Conservation (phyloP, 1,139 yeast genomes). For the Protomyces lactucae-debilis region DNA sequence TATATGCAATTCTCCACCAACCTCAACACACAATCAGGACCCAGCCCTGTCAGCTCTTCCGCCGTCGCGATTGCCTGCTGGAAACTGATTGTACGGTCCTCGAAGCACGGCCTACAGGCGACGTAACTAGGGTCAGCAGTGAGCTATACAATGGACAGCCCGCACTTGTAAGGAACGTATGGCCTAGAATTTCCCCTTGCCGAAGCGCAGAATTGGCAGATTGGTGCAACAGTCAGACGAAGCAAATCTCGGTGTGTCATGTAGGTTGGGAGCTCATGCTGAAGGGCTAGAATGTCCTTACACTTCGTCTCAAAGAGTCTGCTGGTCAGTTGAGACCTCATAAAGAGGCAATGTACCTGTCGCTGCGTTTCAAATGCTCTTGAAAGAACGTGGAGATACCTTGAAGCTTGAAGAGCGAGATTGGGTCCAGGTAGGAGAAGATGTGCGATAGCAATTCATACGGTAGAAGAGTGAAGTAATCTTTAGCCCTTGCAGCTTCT, state of each 20-base stretch:
- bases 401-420: neutral
- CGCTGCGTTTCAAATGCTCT: neutral
- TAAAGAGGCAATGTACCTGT: neutral
- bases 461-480: neutral
- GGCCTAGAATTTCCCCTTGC: neutral
- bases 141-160: neutral
- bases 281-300: neutral
- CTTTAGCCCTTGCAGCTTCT: neutral
- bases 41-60: neutral
- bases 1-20: neutral
- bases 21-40: neutral
- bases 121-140: neutral
- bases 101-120: neutral
- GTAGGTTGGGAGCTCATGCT: neutral
- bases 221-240: neutral
- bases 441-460: neutral
- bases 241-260: neutral
- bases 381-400: neutral
- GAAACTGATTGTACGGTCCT: neutral
- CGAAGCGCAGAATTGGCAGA: neutral
- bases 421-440: neutral
- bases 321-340: neutral
- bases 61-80: neutral
- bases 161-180: neutral
- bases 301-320: neutral